phyloP scores from a whole-genome alignment of 371 early-diverging fungal species.

The Thermomucor indicae-seudaticae region DNA sequence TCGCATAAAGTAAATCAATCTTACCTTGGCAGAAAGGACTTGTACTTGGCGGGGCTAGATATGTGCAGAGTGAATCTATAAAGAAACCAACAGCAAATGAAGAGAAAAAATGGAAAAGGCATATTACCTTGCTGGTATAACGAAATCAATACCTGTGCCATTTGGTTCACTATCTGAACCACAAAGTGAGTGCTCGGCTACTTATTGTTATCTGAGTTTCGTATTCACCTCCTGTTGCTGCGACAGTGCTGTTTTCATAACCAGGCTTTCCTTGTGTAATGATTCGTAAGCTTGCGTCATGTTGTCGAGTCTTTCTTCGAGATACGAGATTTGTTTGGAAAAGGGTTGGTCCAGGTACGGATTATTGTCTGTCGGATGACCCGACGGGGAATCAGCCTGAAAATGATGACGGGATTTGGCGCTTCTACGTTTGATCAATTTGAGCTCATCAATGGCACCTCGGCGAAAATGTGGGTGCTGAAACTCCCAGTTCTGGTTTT shows the following conservation, averaged over 20 bases:
- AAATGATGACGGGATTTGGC: conserved; percentile 38
- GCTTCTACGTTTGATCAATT: conserved; percentile 63
- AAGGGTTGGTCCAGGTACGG: conserved; percentile 9
- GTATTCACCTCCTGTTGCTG: conserved; percentile 15
- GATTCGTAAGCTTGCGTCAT: conserved; percentile 13
- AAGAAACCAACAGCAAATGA: too few relatives aligned
- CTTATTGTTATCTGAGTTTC: too few relatives aligned
- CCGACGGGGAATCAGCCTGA: background rate
- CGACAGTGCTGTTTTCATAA: conserved; percentile 1
- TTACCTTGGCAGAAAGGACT: too few relatives aligned
- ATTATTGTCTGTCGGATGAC: background rate
- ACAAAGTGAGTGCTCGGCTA: too few relatives aligned
- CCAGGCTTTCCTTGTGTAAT: conserved; percentile 4
- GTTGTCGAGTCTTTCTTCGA: conserved; percentile 12
- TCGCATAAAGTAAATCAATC: too few relatives aligned
- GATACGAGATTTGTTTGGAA: conserved; percentile 11
- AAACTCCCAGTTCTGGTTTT: conserved; percentile 70
- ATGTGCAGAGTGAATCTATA: too few relatives aligned
- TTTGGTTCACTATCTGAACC: too few relatives aligned
- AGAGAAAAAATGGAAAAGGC: too few relatives aligned
- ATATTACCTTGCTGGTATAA: too few relatives aligned
- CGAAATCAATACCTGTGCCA: too few relatives aligned
- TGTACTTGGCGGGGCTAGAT: too few relatives aligned
- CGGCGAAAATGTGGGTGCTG: conserved; percentile 63
- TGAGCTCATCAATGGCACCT: conserved; percentile 54